phyloP scores from a whole-genome alignment of 208 protist species.

The Acanthamoeba castellanii region DNA sequence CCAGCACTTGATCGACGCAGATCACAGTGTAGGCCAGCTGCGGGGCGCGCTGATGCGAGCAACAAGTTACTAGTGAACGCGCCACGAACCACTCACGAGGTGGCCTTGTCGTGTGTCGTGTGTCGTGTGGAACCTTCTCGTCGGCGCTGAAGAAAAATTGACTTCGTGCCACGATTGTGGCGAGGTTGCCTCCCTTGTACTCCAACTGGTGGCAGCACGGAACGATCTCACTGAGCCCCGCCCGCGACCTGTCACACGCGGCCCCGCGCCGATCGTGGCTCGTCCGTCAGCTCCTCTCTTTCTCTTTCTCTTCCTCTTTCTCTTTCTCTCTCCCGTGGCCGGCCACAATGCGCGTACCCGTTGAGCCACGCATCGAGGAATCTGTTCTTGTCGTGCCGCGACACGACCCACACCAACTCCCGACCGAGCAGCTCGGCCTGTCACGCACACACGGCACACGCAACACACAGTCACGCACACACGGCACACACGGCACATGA shows the following conservation, averaged over 20 bases:
- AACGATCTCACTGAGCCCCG: not conserved
- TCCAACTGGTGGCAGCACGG: not conserved
- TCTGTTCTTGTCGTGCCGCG: not conserved
- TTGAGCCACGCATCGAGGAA: not conserved
- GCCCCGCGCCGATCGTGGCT: not conserved
- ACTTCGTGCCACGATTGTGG: not conserved
- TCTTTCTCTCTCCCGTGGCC: too few relatives aligned
- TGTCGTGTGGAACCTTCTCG: not conserved
- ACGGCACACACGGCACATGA: too few relatives aligned
- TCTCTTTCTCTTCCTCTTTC: too few relatives aligned
- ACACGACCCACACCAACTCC: not conserved
- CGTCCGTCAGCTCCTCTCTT: too few relatives aligned
- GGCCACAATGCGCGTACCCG: not conserved
- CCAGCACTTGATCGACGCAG: conserved; percentile 2
- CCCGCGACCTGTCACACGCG: not conserved
- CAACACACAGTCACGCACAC: not conserved
- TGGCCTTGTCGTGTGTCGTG: too few relatives aligned
- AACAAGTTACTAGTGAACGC: not conserved
- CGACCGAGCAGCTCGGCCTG: conserved; percentile 6
- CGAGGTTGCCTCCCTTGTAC: not conserved
- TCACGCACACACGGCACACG: not conserved
- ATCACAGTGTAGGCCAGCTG: not conserved
- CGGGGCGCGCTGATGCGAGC: not conserved
- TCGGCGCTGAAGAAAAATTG: not conserved
- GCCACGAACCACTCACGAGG: not conserved